phyloP scores from a whole-genome alignment of 176 grass and related monocot species.

The Oryza longistaminata region DNA sequence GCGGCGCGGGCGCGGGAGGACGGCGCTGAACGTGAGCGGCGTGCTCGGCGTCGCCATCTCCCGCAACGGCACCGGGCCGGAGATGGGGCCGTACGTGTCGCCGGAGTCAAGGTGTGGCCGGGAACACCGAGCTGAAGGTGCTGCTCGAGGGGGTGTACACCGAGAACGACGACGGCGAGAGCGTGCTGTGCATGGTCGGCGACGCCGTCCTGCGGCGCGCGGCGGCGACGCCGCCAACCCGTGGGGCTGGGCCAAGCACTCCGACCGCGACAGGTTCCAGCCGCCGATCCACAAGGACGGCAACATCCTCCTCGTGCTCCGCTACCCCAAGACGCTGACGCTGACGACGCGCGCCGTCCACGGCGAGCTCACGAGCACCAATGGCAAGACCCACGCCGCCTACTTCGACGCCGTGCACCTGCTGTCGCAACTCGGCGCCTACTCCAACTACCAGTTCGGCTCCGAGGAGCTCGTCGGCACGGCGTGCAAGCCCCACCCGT shows the following conservation, averaged over 20 bases:
- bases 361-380: conserved; percentile 69
- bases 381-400: conserved; percentile 28
- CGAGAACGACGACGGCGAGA: conserved; percentile 53
- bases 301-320: conserved; percentile 54
- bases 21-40: conserved; percentile 72
- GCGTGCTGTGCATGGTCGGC: conserved; percentile 77
- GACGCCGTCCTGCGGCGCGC: conserved; percentile 53
- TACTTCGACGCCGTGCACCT: conserved; percentile 68
- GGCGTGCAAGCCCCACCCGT: conserved; percentile 58
- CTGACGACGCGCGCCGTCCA: conserved; percentile 61
- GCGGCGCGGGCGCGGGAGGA: conserved; percentile 37
- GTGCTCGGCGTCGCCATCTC: conserved; percentile 60
- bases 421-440: conserved; percentile 68
- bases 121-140: conserved; percentile 68
- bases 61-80: conserved; percentile 56
- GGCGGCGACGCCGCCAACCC: conserved; percentile 40
- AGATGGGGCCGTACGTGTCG: conserved; percentile 53
- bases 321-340: conserved; percentile 57
- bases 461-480: conserved; percentile 58
- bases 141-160: conserved; percentile 83
- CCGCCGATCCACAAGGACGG: conserved; percentile 35
- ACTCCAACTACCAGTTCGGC: conserved; percentile 80
- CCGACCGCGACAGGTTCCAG: conserved; percentile 54
- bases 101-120: conserved; percentile 64
- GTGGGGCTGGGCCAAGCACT: conserved; percentile 58